Evolutionary conservation across 2,329 filamentous ascomycete genomes (phyloP).

Genomic region (Fusarium brachygibbosum): DNA sequence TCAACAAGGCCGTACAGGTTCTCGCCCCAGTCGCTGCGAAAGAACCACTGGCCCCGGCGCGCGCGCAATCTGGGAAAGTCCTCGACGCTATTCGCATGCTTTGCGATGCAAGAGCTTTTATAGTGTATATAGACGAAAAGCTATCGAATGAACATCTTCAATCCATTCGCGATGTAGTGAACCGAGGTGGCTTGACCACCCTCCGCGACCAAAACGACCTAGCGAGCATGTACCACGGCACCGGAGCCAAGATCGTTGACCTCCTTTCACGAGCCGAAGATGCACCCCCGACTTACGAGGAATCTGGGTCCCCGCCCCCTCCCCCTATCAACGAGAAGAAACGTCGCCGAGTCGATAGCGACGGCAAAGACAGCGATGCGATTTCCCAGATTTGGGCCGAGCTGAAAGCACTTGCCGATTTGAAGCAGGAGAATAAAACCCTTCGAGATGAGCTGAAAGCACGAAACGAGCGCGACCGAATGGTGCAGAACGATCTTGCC

Average conservation of each 20-base stretch:
- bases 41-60: conserved; percentile 18
- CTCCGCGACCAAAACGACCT: not conserved
- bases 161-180: conserved; percentile 20
- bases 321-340: conserved; percentile 18
- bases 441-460: conserved; percentile 5
- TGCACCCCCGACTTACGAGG: conserved; percentile 19
- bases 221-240: conserved; percentile 21
- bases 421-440: too few relatives aligned
- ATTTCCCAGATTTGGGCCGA: conserved; percentile 15
- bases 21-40: conserved; percentile 1
- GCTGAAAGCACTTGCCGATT: not conserved
- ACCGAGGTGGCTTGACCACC: not conserved
- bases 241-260: conserved; percentile 16
- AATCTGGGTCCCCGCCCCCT: conserved; percentile 11
- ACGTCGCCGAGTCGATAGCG: conserved; percentile 14
- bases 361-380: not conserved
- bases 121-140: conserved; percentile 28
- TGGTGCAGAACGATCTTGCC: conserved; percentile 13
- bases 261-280: conserved; percentile 3
- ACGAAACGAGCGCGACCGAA: conserved; percentile 10
- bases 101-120: conserved; percentile 7
- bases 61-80: conserved; percentile 30
- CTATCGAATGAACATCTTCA: conserved; percentile 28
- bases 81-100: conserved; percentile 30
- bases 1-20: not conserved